Evolutionary conservation across 371 early-diverging fungal species (phyloP).

Genomic region (Amoeboaphelidium protococcarum): DNA sequence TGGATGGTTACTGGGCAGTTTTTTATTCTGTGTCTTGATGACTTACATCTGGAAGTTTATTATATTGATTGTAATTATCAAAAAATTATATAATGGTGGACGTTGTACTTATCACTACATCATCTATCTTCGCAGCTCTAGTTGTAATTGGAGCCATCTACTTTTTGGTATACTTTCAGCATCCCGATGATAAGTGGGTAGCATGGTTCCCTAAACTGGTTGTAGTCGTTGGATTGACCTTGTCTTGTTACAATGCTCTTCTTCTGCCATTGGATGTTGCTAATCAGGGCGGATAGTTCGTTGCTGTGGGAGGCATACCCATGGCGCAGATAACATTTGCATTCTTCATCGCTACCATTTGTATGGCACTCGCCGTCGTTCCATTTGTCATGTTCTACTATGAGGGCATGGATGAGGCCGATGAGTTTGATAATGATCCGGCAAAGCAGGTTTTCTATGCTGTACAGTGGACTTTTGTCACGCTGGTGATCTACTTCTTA

Average conservation of each 20-base stretch:
- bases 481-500: slow-evolving; percentile 12
- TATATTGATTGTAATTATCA: background rate
- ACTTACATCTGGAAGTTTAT: background rate
- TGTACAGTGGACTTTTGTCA: slow-evolving; percentile 20
- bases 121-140: slow-evolving; percentile 19
- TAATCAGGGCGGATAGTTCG: slow-evolving; percentile 16
- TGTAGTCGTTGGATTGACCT: slow-evolving; percentile 17
- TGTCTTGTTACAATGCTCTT: slow-evolving; percentile 21
- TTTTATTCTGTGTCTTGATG: background rate
- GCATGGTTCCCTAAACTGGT: slow-evolving; percentile 30
- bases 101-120: slow-evolving; percentile 16
- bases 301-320: slow-evolving; percentile 12
- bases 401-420: slow-evolving; percentile 18
- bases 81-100: slow-evolving; percentile 3
- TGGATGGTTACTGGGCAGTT: background rate
- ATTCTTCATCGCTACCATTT: slow-evolving; percentile 16
- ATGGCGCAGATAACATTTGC: slow-evolving; percentile 15
- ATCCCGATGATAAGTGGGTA: slow-evolving; percentile 27
- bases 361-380: slow-evolving; percentile 13
- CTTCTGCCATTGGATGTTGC: slow-evolving; percentile 27
- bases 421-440: slow-evolving; percentile 7
- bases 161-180: slow-evolving; percentile 27
- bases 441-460: slow-evolving; percentile 16
- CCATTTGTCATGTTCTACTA: slow-evolving; percentile 28
- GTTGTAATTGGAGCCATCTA: slow-evolving; percentile 19